phyloP scores from a whole-genome alignment of 352 stramenopile genomes.

The Phytopythium boreale region DNA sequence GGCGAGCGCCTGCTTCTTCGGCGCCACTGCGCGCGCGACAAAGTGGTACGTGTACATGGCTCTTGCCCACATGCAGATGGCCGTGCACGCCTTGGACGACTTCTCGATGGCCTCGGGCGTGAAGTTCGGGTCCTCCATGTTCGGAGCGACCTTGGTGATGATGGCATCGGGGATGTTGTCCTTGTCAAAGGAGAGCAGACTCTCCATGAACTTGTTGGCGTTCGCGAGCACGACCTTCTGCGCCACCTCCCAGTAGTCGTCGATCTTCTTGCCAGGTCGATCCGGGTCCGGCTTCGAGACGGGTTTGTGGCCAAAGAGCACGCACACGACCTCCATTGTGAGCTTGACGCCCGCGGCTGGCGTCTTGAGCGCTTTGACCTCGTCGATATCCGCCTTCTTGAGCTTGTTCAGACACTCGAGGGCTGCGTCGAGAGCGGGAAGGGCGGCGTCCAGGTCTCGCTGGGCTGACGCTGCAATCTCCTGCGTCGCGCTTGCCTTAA shows the following conservation, averaged over 20 bases:
- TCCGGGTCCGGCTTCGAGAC: slow-evolving; percentile 86
- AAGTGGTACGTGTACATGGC: slow-evolving; percentile 94
- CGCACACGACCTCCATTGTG: slow-evolving; percentile 91
- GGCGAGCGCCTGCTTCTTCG: slow-evolving; percentile 88
- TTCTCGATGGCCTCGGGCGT: slow-evolving; percentile 91
- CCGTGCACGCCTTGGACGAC: slow-evolving; percentile 89
- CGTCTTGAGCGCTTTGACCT: slow-evolving; percentile 91
- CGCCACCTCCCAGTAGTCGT: slow-evolving; percentile 90
- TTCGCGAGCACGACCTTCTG: slow-evolving; percentile 91
- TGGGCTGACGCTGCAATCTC: slow-evolving; percentile 90
- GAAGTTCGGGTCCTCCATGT: slow-evolving; percentile 90
- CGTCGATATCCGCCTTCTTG: slow-evolving; percentile 91
- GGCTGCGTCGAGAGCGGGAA: slow-evolving; percentile 84
- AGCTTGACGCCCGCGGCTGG: slow-evolving; percentile 89
- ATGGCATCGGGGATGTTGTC: slow-evolving; percentile 92
- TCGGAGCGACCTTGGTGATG: slow-evolving; percentile 74
- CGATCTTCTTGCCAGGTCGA: slow-evolving; percentile 88
- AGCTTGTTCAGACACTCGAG: slow-evolving; percentile 88
- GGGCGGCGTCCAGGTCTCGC: slow-evolving; percentile 81
- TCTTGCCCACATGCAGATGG: slow-evolving; percentile 92
- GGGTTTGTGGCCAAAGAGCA: slow-evolving; percentile 90
- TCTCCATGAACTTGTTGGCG: slow-evolving; percentile 91
- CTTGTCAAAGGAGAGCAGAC: slow-evolving; percentile 89
- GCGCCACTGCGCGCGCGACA: slow-evolving; percentile 90
- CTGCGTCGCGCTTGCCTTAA: slow-evolving; percentile 85